phyloP scores from a whole-genome alignment of 805 yeast species.

The Barnettozyma botsteinii region DNA sequence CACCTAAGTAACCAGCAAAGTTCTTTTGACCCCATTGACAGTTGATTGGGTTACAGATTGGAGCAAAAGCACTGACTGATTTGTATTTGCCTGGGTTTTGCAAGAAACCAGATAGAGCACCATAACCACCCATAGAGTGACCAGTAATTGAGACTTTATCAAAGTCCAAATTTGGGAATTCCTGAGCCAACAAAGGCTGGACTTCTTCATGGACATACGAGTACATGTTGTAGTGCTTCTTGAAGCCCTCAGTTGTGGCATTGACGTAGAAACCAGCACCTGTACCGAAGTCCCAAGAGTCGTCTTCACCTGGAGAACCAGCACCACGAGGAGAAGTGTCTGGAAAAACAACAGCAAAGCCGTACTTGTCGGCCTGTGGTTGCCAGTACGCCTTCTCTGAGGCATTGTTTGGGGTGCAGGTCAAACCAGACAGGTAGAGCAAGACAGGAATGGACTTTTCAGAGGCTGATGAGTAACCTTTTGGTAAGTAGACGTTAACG shows the following conservation, averaged over 20 bases:
- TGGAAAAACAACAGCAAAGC: conserved; percentile 87
- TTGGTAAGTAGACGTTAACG: conserved; percentile 79
- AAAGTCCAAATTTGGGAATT: conserved; percentile 48
- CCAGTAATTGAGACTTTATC: conserved; percentile 75
- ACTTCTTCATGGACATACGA: conserved; percentile 74
- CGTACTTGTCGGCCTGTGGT: conserved; percentile 70
- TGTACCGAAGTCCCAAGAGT: conserved; percentile 83
- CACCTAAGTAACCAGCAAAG: conserved; percentile 72
- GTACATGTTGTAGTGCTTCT: conserved; percentile 76
- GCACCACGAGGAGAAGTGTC: conserved; percentile 96
- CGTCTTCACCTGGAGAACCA: conserved; percentile 70
- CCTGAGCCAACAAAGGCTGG: conserved; percentile 35
- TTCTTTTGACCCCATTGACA: conserved; percentile 89
- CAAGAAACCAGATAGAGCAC: conserved; percentile 70
- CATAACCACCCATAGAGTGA: conserved; percentile 98
- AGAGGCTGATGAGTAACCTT: conserved; percentile 30
- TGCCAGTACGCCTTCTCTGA: conserved; percentile 89
- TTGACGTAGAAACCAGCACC: conserved; percentile 95
- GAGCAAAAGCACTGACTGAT: conserved; percentile 86
- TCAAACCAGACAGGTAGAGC: conserved; percentile 78
- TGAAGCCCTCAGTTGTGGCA: conserved; percentile 71
- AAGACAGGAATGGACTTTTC: conserved; percentile 58
- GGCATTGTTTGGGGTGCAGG: conserved; percentile 92
- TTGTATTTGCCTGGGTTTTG: conserved; percentile 66
- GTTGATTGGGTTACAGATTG: conserved; percentile 72